phyloP scores from a whole-genome alignment of 1,284 basidiomycete species.

The Cystobasidium sp. region DNA sequence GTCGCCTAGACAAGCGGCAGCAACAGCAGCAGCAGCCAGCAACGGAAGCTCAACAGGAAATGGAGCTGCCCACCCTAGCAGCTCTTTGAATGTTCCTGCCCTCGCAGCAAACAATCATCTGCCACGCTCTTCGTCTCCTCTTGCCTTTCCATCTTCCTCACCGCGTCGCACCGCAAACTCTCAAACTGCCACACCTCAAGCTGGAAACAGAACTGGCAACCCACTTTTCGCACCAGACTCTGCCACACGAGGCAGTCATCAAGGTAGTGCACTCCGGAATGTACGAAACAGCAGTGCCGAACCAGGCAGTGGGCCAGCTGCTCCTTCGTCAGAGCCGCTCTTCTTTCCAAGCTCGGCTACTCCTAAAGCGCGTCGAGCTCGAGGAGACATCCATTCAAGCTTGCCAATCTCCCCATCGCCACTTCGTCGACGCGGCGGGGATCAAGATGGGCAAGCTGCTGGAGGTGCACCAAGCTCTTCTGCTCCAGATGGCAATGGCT shows the following conservation, averaged over 20 bases:
- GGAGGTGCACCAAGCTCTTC: conserved; percentile 58
- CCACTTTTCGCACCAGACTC: conserved; percentile 45
- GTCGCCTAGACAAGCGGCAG: conserved; percentile 62
- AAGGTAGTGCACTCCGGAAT: conserved; percentile 17
- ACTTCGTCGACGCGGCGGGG: conserved; percentile 57
- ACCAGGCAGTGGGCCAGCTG: conserved; percentile 2
- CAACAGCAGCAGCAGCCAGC: conserved; percentile 20
- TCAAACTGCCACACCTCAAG: conserved; percentile 38
- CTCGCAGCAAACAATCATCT: conserved; percentile 1
- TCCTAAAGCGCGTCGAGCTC: conserved; percentile 20
- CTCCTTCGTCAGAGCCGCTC: conserved; percentile 54
- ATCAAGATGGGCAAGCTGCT: conserved; percentile 61
- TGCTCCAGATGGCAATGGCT: conserved; percentile 31
- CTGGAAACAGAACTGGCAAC: conserved; percentile 30
- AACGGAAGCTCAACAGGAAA: conserved; percentile 22
- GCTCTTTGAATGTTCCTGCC: not conserved
- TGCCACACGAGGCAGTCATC: conserved; percentile 45
- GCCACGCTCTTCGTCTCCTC: conserved; percentile 34
- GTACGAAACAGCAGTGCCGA: conserved; percentile 19
- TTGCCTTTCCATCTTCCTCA: conserved; percentile 39
- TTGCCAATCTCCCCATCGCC: conserved; percentile 59
- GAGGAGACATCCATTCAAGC: conserved; percentile 83
- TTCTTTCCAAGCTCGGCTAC: conserved; percentile 58
- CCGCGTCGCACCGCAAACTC: conserved; percentile 30
- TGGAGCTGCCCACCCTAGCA: conserved; percentile 14